These are phyloP conservation scores for Athelia sp. DNA, from an alignment of 1,284 basidiomycete species.

Conservation along the genomic window DNA sequence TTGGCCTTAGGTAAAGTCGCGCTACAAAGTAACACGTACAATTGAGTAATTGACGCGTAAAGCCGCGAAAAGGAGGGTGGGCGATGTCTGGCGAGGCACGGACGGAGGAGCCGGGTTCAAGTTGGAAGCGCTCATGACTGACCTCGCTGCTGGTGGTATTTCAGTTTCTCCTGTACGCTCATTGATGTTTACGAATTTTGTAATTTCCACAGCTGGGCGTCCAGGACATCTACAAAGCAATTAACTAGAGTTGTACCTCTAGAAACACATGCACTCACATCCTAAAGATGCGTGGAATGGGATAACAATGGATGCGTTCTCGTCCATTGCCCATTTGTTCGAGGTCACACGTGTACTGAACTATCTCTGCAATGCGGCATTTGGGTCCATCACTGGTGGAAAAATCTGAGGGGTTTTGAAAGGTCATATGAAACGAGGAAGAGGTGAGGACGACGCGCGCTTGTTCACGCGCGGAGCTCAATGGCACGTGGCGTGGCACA, in stretches of 20 bases:
- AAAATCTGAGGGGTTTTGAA: constrained; percentile 1
- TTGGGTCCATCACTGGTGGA: constrained; percentile 8
- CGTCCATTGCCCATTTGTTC: constrained; percentile 25
- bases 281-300: constrained; percentile 65
- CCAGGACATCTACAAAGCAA: constrained; percentile 48
- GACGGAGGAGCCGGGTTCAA: not conserved
- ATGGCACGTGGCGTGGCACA: too few species aligned
- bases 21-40: constrained; percentile 20
- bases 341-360: constrained; percentile 61
- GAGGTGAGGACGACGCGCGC: too few species aligned
- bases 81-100: too few species aligned
- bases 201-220: constrained; percentile 66
- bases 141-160: constrained; percentile 45
- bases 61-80: constrained; percentile 4
- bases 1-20: constrained; percentile 41
- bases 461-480: too few species aligned
- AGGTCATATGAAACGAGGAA: not conserved
- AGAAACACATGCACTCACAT: constrained; percentile 39
- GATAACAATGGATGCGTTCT: constrained; percentile 53
- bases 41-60: too few species aligned
- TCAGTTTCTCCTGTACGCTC: constrained; percentile 57
- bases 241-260: constrained; percentile 3
- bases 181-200: constrained; percentile 52
- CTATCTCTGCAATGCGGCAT: constrained; percentile 64
- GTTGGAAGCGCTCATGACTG: constrained; percentile 9